phyloP scores from a whole-genome alignment of 768 basidiomycete genomes.

The Candolleomyces efflorescens region DNA sequence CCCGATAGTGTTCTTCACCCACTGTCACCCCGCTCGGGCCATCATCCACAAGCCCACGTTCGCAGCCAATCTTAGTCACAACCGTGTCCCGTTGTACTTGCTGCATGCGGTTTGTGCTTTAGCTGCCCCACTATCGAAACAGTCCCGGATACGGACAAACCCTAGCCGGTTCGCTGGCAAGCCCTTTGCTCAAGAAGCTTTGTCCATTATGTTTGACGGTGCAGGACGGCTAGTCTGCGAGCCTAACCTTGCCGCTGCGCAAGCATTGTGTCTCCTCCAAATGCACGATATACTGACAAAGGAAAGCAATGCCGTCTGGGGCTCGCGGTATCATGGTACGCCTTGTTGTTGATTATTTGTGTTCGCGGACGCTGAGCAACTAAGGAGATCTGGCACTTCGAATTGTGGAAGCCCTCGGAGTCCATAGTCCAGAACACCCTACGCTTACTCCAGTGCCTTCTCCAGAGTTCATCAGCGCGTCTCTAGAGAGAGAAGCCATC shows the following conservation, averaged over 20 bases:
- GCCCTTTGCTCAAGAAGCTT: conserved; percentile 56
- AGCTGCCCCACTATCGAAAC: conserved; percentile 72
- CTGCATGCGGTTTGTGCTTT: conserved; percentile 73
- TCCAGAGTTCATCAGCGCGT: conserved; percentile 53
- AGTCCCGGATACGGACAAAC: conserved; percentile 53
- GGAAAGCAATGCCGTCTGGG: conserved; percentile 32
- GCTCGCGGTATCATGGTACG: conserved; percentile 49
- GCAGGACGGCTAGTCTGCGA: conserved; percentile 59
- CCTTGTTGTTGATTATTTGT: conserved; percentile 11
- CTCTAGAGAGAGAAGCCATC: conserved; percentile 73
- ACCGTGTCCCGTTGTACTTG: conserved; percentile 65
- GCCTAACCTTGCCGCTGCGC: conserved; percentile 65
- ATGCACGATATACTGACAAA: conserved; percentile 56
- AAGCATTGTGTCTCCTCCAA: conserved; percentile 71
- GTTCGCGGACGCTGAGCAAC: conserved; percentile 20
- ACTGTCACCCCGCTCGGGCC: conserved; percentile 72
- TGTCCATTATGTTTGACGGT: conserved; percentile 67
- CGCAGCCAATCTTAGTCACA: conserved; percentile 57
- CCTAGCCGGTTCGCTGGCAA: conserved; percentile 54
- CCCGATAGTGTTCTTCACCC: conserved; percentile 71
- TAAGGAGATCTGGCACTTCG: conserved; percentile 56
- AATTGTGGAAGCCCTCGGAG: conserved; percentile 63
- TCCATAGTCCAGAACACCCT: conserved; percentile 60
- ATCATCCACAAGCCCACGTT: conserved; percentile 81
- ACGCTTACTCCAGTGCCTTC: conserved; percentile 55